Percentiles rank a stretch among this genome's conserved stretches.
phyloP scores from a whole-genome alignment of 345 rosid species.

The Psidium friedrichsthalianum region DNA sequence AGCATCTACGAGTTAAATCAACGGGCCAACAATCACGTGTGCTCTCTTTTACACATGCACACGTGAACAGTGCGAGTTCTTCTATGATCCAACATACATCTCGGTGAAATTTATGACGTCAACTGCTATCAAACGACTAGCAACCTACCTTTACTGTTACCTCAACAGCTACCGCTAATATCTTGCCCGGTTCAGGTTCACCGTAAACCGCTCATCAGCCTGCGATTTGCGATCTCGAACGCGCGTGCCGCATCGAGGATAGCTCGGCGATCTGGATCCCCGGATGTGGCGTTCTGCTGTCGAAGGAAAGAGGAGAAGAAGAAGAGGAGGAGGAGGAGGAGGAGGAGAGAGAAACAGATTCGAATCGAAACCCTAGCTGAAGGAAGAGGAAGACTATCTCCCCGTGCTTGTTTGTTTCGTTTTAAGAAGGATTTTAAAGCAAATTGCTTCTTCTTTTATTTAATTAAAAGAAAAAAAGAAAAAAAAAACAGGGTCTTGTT shows the following conservation, averaged over 20 bases:
- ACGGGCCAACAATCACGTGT: not conserved
- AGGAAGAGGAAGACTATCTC: not conserved
- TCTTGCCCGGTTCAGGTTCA: not conserved
- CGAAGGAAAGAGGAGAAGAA: not conserved
- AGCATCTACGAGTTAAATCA: not conserved
- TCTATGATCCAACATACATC: not conserved
- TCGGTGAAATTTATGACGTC: not conserved
- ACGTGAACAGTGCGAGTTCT: not conserved
- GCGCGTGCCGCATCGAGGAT: not conserved
- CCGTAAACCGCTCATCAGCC: not conserved
- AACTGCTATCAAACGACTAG: not conserved
- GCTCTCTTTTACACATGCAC: not conserved
- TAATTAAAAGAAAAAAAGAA: too few species aligned
- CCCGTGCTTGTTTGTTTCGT: not conserved
- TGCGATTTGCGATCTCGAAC: not conserved
- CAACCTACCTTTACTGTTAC: not conserved
- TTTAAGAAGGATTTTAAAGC: not conserved
- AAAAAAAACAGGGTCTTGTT: not conserved
- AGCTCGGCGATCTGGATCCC: not conserved
- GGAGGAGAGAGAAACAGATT: not conserved
- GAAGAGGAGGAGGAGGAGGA: not conserved
- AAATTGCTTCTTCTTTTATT: not conserved
- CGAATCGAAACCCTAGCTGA: not conserved
- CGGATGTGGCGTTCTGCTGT: not conserved
- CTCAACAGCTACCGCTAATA: not conserved